These are phyloP conservation scores for Eucalyptus melliodora DNA, from an alignment of 345 rosid genomes.

Conservation along the genomic window DNA sequence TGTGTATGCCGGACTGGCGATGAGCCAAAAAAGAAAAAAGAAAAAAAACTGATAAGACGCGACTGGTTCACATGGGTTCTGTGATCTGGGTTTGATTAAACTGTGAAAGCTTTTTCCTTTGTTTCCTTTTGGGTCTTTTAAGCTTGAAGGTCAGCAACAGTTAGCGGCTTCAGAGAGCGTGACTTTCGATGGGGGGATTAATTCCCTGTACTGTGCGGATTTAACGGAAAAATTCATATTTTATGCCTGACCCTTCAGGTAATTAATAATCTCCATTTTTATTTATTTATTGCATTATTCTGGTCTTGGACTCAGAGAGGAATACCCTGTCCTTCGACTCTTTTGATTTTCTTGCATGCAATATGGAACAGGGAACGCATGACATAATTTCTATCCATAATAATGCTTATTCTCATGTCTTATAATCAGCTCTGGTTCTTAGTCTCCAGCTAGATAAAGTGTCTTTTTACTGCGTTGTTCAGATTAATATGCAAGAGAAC, in stretches of 20 bases:
- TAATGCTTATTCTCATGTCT: background rate
- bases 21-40: background rate
- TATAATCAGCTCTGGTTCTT: background rate
- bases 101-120: background rate
- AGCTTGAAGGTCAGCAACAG: background rate
- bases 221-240: background rate
- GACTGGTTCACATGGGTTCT: background rate
- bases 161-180: background rate
- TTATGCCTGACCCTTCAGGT: background rate
- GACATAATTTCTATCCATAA: background rate
- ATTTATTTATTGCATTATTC: background rate
- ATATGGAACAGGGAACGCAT: background rate
- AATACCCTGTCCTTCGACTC: background rate
- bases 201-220: background rate
- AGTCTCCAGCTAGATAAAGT: background rate
- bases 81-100: background rate
- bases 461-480: background rate
- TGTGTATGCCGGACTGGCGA: background rate
- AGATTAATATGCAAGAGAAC: background rate
- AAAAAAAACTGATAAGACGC: background rate
- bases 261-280: background rate
- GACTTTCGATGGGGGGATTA: background rate
- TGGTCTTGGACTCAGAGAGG: background rate
- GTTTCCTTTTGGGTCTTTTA: background rate
- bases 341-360: background rate